phyloP scores from a whole-genome alignment of 2,329 filamentous ascomycete genomes.

The Colletotrichum tanaceti region DNA sequence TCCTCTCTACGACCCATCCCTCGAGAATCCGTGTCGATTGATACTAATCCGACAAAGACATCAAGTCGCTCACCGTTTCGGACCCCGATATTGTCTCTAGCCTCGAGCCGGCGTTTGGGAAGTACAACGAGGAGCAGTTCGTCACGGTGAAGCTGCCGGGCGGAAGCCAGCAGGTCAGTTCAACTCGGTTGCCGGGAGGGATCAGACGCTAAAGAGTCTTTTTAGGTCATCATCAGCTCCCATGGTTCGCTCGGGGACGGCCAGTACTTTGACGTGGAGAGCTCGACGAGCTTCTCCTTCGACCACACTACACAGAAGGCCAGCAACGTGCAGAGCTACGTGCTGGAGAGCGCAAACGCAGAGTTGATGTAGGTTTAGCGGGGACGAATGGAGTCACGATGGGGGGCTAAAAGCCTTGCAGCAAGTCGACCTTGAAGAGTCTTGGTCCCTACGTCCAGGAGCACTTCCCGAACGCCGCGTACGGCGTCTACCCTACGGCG shows the following conservation, averaged over 20 bases:
- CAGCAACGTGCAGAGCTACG: conserved; percentile 82
- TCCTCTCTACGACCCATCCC: conserved; percentile 3
- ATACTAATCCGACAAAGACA: conserved; percentile 68
- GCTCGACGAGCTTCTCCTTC: conserved; percentile 87
- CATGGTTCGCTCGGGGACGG: conserved; percentile 85
- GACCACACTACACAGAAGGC: conserved; percentile 90
- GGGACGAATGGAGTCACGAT: not conserved
- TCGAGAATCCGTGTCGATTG: conserved; percentile 12
- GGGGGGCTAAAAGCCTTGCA: conserved; percentile 52
- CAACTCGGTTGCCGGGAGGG: not conserved
- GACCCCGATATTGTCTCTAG: conserved; percentile 75
- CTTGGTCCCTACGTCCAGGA: conserved; percentile 82
- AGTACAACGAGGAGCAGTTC: conserved; percentile 97
- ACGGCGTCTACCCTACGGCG: conserved; percentile 84
- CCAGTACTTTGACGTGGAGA: conserved; percentile 91
- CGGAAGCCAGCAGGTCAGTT: conserved; percentile 69
- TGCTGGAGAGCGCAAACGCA: conserved; percentile 78
- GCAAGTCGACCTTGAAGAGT: conserved; percentile 85
- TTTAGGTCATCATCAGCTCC: conserved; percentile 82
- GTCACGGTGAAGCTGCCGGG: conserved; percentile 89
- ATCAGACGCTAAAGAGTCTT: conserved; percentile 5
- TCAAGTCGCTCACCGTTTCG: conserved; percentile 84
- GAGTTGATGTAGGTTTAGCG: conserved; percentile 77
- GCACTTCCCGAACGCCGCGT: conserved; percentile 85
- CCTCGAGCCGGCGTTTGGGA: conserved; percentile 85